These are phyloP conservation scores for Colletotrichum sublineola DNA, from an alignment of 2,329 filamentous ascomycete species.

Conservation along the genomic window DNA sequence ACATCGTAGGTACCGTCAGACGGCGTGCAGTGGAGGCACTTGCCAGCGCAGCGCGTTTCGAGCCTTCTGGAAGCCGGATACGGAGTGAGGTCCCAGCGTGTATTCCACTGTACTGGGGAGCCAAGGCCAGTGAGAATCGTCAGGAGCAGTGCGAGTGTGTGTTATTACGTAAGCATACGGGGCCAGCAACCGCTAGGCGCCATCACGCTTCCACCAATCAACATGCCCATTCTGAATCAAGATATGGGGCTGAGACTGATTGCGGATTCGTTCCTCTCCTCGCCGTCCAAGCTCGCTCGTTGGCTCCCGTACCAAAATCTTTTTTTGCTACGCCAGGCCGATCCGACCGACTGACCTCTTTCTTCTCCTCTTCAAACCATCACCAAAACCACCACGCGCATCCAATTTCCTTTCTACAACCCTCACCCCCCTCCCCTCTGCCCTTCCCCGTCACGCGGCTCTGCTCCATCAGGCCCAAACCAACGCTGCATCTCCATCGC, in stretches of 20 bases:
- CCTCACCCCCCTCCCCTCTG: not conserved
- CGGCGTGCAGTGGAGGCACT: not conserved
- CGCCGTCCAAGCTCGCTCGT: conserved; percentile 2
- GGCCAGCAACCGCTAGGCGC: conserved; percentile 12
- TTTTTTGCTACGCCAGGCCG: conserved; percentile 39
- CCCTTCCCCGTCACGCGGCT: conserved; percentile 9
- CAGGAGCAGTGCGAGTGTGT: not conserved
- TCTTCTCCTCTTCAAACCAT: conserved; percentile 36
- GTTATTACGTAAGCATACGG: conserved; percentile 13
- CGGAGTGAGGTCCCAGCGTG: conserved; percentile 5
- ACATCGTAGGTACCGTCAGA: conserved; percentile 1
- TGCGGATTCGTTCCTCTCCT: conserved; percentile 4
- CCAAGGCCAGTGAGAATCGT: not conserved
- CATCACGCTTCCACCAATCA: conserved; percentile 9
- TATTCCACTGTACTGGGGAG: no score
- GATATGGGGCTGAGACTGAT: not conserved
- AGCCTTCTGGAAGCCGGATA: conserved; percentile 18
- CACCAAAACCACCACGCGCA: conserved; percentile 38
- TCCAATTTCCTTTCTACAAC: conserved; percentile 20
- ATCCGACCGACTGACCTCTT: conserved; percentile 23
- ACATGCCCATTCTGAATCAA: conserved; percentile 3
- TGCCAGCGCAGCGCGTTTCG: conserved; percentile 14
- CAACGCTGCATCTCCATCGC: conserved; percentile 16
- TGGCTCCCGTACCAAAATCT: conserved; percentile 37
- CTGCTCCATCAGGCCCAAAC: conserved; percentile 37